These are phyloP conservation scores for Solanum rostratum DNA, from an alignment of 257 asterid genomes.

Conservation along the genomic window DNA sequence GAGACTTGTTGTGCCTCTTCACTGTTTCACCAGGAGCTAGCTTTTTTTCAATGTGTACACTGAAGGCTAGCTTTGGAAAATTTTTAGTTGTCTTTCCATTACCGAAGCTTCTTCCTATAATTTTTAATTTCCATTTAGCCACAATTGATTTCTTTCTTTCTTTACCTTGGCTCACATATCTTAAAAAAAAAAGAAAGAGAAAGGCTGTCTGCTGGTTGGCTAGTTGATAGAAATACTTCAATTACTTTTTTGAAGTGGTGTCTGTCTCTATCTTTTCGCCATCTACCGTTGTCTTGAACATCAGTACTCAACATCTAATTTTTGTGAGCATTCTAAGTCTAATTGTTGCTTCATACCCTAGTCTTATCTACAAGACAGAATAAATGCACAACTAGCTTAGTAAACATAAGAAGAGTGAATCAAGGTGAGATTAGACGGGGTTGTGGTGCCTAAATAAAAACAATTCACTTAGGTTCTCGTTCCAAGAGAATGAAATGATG, in stretches of 20 bases:
- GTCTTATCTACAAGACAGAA: neutral
- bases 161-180: neutral
- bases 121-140: neutral
- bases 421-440: neutral
- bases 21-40: neutral
- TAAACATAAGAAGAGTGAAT: neutral
- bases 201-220: neutral
- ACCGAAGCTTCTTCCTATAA: neutral
- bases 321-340: neutral
- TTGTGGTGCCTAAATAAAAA: neutral
- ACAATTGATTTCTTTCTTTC: neutral
- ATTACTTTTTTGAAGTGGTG: neutral
- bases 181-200: neutral
- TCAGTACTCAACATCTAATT: neutral
- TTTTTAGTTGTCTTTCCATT: neutral
- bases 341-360: neutral
- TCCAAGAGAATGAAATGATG: neutral
- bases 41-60: neutral
- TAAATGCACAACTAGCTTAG: neutral
- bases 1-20: neutral
- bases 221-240: neutral
- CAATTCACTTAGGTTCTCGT: neutral
- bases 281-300: neutral
- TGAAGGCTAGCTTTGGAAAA: neutral
- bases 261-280: neutral